Conservation (phyloP, 768 basidiomycete species). For the Kwoniella europaea region DNA sequence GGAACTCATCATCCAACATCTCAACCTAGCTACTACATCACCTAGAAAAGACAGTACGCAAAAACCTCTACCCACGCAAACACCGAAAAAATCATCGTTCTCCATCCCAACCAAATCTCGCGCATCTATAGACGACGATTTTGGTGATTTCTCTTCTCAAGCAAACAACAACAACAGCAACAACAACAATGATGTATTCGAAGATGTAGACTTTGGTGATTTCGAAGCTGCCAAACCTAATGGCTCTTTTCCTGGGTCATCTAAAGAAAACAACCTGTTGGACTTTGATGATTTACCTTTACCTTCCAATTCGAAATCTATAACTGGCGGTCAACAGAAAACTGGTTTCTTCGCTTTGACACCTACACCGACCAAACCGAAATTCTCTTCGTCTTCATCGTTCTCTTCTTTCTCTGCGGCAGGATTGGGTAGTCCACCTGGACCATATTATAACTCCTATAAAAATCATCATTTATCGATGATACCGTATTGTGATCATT, state of each 20-base stretch:
- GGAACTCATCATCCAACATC: not conserved
- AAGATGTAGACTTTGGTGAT: slow-evolving; percentile 59
- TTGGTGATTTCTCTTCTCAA: slow-evolving; percentile 79
- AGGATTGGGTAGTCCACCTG: slow-evolving; percentile 8
- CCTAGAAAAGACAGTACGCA: slow-evolving; percentile 8
- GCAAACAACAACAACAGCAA: not conserved
- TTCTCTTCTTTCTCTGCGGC: not conserved
- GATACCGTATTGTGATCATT: slow-evolving; percentile 55
- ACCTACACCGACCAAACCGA: slow-evolving; percentile 18
- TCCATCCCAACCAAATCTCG: slow-evolving; percentile 63
- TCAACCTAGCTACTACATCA: slow-evolving; percentile 15
- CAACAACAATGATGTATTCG: slow-evolving; percentile 32
- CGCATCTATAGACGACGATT: slow-evolving; percentile 70
- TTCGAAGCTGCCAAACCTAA: slow-evolving; percentile 42
- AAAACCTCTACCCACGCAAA: slow-evolving; percentile 59
- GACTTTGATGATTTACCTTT: slow-evolving; percentile 58
- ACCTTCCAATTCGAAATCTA: slow-evolving; percentile 44
- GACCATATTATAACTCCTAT: slow-evolving; percentile 49
- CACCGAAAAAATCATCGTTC: slow-evolving; percentile 63
- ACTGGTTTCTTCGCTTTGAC: slow-evolving; percentile 58
- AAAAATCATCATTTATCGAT: slow-evolving; percentile 59
- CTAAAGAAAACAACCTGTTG: slow-evolving; percentile 48
- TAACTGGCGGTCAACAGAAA: slow-evolving; percentile 23
- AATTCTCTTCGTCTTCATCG: slow-evolving; percentile 3
- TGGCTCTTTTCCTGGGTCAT: slow-evolving; percentile 7